Evolutionary conservation across 129 eudicot species (phyloP).

Genomic region (Flaveria linearis): DNA sequence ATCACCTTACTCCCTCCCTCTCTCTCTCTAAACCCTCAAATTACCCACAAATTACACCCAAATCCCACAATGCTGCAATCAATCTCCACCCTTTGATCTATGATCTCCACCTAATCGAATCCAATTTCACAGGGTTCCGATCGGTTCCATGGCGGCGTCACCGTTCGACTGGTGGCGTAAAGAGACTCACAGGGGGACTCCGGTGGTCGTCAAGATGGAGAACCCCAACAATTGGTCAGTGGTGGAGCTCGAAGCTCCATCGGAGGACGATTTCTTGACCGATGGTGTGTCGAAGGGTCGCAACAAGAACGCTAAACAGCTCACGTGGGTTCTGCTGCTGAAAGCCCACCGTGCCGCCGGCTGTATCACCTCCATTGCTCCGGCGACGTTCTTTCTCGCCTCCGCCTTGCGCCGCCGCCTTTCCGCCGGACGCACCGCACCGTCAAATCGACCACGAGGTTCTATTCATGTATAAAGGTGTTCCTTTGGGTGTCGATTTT

Average conservation of each 20-base stretch:
- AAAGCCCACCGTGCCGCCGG: constrained; percentile 97
- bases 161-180: constrained; percentile 77
- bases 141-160: constrained; percentile 46
- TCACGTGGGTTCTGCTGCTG: constrained; percentile 87
- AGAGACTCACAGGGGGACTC: constrained; percentile 72
- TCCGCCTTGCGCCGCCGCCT: constrained; percentile 91
- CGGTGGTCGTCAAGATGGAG: constrained; percentile 92
- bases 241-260: constrained; percentile 65
- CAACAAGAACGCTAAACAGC: constrained; percentile 94
- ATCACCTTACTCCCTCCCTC: constrained; percentile 11
- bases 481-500: constrained; percentile 58
- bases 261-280: constrained; percentile 58
- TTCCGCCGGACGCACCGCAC: constrained; percentile 72
- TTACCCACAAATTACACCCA: neutral
- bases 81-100: neutral
- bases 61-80: constrained; percentile 31
- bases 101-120: neutral
- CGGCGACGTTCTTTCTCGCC: too few species aligned
- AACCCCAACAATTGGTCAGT: constrained; percentile 96
- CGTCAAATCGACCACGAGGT: constrained; percentile 33
- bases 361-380: constrained; percentile 77
- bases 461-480: constrained; percentile 55
- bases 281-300: constrained; percentile 39
- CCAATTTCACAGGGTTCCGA: neutral
- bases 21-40: constrained; percentile 15